Conservation (phyloP, 140 eudicot genomes). For the Flaveria floridana region DNA sequence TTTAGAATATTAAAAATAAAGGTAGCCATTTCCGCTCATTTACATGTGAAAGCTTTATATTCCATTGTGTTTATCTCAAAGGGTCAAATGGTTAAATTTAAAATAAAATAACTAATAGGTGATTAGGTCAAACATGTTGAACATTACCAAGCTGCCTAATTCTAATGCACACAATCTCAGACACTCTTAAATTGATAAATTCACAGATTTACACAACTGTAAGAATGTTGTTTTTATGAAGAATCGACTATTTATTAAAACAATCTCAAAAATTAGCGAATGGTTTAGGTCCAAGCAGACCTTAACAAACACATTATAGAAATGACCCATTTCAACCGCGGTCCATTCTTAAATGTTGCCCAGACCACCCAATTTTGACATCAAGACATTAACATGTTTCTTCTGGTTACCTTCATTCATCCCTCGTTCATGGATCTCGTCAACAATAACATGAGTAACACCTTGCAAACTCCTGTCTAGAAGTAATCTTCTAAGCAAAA, state of each 20-base stretch:
- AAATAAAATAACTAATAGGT: neutral
- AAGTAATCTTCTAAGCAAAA: conserved; percentile 76
- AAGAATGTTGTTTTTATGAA: neutral
- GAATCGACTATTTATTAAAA: neutral
- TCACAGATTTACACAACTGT: neutral
- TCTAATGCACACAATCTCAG: neutral
- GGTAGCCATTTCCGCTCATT: neutral
- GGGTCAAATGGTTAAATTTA: neutral
- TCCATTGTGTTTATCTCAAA: neutral
- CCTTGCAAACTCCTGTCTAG: conserved; percentile 81
- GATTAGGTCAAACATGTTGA: neutral
- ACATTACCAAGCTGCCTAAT: neutral
- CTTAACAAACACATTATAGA: neutral
- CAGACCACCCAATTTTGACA: neutral
- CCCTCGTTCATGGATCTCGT: conserved; percentile 95
- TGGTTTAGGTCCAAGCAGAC: neutral
- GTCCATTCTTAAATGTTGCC: neutral
- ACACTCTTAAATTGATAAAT: neutral
- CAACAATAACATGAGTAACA: conserved; percentile 85
- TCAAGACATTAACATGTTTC: neutral
- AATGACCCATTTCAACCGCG: neutral
- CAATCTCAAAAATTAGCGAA: neutral
- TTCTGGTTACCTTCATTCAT: conserved; percentile 79
- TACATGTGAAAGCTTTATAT: neutral
- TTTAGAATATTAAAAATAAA: conserved; percentile 7